Evolutionary conservation across 192 early-diverging fungal genomes (phyloP).

Genomic region (Backusella parvicylindrica): DNA sequence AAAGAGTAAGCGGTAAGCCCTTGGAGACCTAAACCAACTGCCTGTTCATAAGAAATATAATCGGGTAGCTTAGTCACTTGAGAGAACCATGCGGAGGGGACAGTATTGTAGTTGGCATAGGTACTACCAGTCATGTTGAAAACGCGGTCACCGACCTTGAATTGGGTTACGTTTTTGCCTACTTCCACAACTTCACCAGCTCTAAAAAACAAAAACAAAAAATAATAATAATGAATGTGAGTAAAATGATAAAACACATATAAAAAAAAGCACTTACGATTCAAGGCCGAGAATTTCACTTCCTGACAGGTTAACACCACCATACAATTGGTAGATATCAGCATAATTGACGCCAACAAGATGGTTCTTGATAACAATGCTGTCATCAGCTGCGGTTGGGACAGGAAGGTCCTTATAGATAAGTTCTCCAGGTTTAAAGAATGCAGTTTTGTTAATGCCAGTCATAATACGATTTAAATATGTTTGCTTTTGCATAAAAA

Average conservation of each 20-base stretch:
- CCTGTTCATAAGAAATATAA: not conserved
- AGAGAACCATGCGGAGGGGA: not conserved
- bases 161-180: not conserved
- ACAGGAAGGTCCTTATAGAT: constrained; percentile 1
- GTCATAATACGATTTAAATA: not conserved
- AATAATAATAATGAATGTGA: not conserved
- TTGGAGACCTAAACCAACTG: not conserved
- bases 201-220: too few species aligned
- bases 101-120: not conserved
- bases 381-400: not conserved
- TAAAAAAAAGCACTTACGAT: not conserved
- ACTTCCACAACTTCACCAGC: not conserved
- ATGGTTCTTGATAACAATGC: constrained; percentile 14
- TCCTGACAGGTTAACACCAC: not conserved
- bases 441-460: not conserved
- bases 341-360: not conserved
- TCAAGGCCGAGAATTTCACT: not conserved
- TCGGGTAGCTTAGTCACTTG: not conserved
- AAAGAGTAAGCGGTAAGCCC: not conserved
- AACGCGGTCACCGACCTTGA: not conserved
- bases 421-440: not conserved
- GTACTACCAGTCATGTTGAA: not conserved
- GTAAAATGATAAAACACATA: not conserved
- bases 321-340: not conserved
- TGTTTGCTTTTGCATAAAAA: not conserved